Base-by-base conservation (phyloP, 202 grass and related monocot genomes). In the Zizania palustris region DNA sequence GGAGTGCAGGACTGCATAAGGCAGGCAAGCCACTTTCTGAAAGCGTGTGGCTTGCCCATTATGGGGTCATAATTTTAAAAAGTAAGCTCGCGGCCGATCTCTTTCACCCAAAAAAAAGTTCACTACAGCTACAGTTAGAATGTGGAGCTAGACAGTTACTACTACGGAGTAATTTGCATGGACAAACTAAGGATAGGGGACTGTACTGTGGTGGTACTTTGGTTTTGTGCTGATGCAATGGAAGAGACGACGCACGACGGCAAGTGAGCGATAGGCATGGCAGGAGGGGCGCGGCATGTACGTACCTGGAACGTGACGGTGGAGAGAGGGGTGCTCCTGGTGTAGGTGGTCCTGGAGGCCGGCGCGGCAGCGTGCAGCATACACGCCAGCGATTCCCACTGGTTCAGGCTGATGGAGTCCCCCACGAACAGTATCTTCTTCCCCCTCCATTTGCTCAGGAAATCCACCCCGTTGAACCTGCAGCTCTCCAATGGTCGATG, bases 371-470 rank as follows among this genome's bases (percentile, higher is more conserved):
- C 89, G 71, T 76, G 89, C 66, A 98, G 87, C 91, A 98, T 98
- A 87, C 95, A 98, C 58, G 83, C 79, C 11, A 98, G 87, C 45
- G 95, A 98, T 82, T 95, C 82, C 91, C 91, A 98, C 68, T 98
- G 95, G 85, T 95, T 98, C 74, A 92, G 63, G 91, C 91, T 95
- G 75, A 98, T 80, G 39, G 95, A 98, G 74, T 98, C 95, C 21
- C 95, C 95, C 50, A 98, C 95, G 76, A 98, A 98, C 91, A 98
- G 91, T 72, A 98, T 81, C 91, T 95, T 98, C 95, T 98, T 98
- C 60, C 95, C 91, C 73, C n/a, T 92, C 82, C 85, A 95, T 18
- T n/a, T 90, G 53, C 16, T 64, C 67, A 98, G 37, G 3, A 98
- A 78, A 37, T 92, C 85, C 19, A 45, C 59, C 42, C 91, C 95